phyloP scores from a whole-genome alignment of 2,329 filamentous ascomycete genomes.

The Monilinia fructigena region DNA sequence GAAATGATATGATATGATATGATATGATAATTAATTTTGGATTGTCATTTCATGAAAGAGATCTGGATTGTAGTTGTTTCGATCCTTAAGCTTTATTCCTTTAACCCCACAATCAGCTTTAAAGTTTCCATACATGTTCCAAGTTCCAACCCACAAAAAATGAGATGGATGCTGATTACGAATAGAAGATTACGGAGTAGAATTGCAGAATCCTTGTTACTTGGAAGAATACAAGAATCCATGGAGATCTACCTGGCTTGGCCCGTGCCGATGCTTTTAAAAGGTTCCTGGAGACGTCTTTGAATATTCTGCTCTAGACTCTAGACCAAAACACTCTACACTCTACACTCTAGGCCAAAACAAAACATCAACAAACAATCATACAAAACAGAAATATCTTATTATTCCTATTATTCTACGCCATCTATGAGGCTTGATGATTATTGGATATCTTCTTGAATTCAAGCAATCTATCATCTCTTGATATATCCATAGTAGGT shows the following conservation, averaged over 20 bases:
- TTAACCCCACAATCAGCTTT: slow-evolving; percentile 18
- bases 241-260: neutral
- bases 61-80: slow-evolving; percentile 16
- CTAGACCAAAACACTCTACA: neutral
- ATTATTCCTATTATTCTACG: too few relatives aligned
- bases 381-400: neutral
- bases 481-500: neutral
- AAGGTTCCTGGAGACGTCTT: neutral
- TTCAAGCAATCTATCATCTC: neutral
- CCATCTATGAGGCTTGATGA: too few relatives aligned
- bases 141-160: slow-evolving; percentile 3
- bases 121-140: neutral
- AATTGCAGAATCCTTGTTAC: slow-evolving; percentile 2
- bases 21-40: too few relatives aligned
- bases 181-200: too few relatives aligned
- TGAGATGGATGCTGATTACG: slow-evolving; percentile 1
- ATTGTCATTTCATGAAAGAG: neutral
- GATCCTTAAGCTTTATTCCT: slow-evolving; percentile 2
- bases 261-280: neutral
- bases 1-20: too few relatives aligned
- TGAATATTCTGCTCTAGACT: neutral
- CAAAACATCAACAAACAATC: neutral
- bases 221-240: neutral
- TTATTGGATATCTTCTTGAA: too few relatives aligned
- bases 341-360: neutral